Conservation (phyloP, 495 filamentous ascomycete species). For the Trichocladium antarcticum region DNA sequence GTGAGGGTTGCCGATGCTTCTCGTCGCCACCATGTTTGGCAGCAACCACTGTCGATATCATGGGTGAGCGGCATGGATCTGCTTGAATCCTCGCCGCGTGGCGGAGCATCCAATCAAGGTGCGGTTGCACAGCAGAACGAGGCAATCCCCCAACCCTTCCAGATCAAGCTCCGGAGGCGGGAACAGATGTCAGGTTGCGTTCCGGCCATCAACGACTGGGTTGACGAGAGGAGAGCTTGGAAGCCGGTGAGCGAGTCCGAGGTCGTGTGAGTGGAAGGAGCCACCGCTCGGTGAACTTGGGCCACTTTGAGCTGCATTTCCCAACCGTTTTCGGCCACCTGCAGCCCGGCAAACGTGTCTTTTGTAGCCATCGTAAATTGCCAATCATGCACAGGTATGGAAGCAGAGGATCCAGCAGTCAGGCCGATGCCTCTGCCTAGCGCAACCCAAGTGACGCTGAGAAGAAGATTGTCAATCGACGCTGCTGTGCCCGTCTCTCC, state of each 20-base stretch:
- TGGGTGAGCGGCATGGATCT: too few species aligned
- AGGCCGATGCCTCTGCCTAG: too few species aligned
- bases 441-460: too few species aligned
- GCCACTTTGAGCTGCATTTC: constrained; percentile 14
- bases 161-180: constrained; percentile 10
- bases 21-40: too few species aligned
- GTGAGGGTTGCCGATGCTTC: too few species aligned
- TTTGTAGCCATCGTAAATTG: constrained; percentile 13
- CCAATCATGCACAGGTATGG: too few species aligned
- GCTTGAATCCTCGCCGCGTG: too few species aligned
- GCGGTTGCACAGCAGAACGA: constrained; percentile 21
- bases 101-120: background rate
- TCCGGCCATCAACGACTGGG: background rate
- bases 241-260: constrained; percentile 11
- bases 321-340: constrained; percentile 21
- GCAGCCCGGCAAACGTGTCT: constrained; percentile 21
- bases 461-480: too few species aligned
- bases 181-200: background rate
- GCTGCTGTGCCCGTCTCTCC: too few species aligned
- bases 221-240: background rate
- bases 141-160: too few species aligned
- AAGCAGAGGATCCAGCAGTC: too few species aligned
- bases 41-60: too few species aligned
- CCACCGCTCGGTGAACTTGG: constrained; percentile 17
- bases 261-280: constrained; percentile 11